These are phyloP conservation scores for Lachancea waltii DNA, from an alignment of 805 yeast species.

Conservation along the genomic window DNA sequence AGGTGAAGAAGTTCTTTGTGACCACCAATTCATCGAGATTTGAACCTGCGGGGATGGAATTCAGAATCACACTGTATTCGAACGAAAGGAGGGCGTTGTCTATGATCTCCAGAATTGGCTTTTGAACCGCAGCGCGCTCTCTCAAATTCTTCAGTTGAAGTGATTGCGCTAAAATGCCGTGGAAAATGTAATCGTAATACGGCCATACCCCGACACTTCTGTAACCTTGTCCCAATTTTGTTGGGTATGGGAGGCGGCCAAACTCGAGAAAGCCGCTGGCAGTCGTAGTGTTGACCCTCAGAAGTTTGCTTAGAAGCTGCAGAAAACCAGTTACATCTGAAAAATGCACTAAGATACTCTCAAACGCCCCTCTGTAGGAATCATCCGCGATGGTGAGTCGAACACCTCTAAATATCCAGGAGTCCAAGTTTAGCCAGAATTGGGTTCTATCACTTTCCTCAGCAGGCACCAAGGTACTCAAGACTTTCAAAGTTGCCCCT, in stretches of 20 bases:
- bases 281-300: constrained; percentile 29
- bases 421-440: constrained; percentile 66
- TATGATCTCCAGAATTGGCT: constrained; percentile 46
- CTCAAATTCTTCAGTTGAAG: constrained; percentile 24
- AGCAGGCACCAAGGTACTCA: constrained; percentile 51
- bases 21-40: constrained; percentile 45
- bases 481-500: constrained; percentile 51
- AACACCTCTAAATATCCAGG: constrained; percentile 50
- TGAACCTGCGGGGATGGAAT: constrained; percentile 45
- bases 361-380: constrained; percentile 40
- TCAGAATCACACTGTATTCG: constrained; percentile 45
- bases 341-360: constrained; percentile 42
- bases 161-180: constrained; percentile 57
- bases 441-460: constrained; percentile 37
- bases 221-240: constrained; percentile 52
- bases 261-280: constrained; percentile 28
- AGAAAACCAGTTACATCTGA: constrained; percentile 58
- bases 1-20: constrained; percentile 40
- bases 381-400: constrained; percentile 22
- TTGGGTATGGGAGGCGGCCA: constrained; percentile 52
- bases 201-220: constrained; percentile 71
- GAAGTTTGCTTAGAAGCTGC: constrained; percentile 42
- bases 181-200: constrained; percentile 65
- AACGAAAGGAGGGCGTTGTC: constrained; percentile 43
- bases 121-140: constrained; percentile 44